Evolutionary conservation across 2,329 filamentous ascomycete species (phyloP).

Genomic region (Tolypocladium endophyticum): DNA sequence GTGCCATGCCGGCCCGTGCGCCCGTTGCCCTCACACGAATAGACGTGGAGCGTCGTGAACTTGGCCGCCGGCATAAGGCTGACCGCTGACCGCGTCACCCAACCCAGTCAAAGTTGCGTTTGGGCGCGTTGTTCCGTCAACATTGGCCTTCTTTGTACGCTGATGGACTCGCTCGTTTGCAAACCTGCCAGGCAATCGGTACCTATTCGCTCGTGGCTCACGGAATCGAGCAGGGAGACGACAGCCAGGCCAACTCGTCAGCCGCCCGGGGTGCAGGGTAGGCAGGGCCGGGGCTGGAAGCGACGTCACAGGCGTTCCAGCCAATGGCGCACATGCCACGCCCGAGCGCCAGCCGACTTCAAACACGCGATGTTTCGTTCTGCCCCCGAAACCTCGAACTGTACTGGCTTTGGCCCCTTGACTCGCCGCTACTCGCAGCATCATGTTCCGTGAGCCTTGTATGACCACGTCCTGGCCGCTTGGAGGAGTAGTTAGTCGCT

Average conservation of each 20-base stretch:
- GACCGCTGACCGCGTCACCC: too few species aligned
- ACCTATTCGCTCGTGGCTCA: neutral
- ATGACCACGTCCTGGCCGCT: neutral
- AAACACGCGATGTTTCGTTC: neutral
- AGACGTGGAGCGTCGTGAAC: too few species aligned
- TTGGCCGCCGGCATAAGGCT: too few species aligned
- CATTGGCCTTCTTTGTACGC: too few species aligned
- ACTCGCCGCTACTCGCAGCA: neutral
- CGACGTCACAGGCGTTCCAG: neutral
- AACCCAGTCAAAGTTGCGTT: too few species aligned
- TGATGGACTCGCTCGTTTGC: too few species aligned
- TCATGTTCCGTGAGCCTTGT: neutral
- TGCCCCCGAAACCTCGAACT: neutral
- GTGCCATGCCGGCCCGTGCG: too few species aligned
- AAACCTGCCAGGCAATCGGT: neutral
- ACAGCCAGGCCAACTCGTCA: neutral
- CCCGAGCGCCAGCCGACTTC: neutral
- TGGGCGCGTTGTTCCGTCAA: too few species aligned
- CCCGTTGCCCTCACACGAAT: too few species aligned
- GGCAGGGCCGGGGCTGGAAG: neutral
- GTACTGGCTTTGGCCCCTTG: neutral
- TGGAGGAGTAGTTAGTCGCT: neutral
- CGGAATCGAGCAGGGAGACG: neutral
- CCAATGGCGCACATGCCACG: neutral
- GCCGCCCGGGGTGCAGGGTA: neutral